Evolutionary conservation across 108 stramenopile genomes (phyloP).

Genomic region (Cylindrotheca fusiformis): DNA sequence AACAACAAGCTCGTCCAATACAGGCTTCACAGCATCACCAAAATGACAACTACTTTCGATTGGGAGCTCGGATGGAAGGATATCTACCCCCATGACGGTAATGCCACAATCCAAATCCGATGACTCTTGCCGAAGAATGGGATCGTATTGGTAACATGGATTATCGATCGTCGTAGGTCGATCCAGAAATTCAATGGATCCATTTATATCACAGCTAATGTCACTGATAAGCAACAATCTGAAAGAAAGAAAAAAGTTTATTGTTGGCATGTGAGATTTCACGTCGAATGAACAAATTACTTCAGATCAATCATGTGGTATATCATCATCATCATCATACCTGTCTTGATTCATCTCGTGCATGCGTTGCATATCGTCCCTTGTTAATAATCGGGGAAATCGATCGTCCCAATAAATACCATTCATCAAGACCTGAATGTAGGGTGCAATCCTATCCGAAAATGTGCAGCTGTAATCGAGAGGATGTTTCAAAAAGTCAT

Average conservation of each 20-base stretch:
- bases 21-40: conserved; percentile 55
- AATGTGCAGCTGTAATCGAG: conserved; percentile 64
- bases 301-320: neutral
- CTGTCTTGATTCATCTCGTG: conserved; percentile 36
- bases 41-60: conserved; percentile 79
- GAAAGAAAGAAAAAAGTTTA: neutral
- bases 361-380: conserved; percentile 49
- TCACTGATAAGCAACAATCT: conserved; percentile 63
- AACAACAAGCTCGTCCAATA: conserved; percentile 15
- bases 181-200: conserved; percentile 72
- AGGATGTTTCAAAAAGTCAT: conserved; percentile 69
- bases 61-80: conserved; percentile 82
- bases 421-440: conserved; percentile 68
- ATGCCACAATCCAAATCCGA: conserved; percentile 51
- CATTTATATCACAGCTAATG: conserved; percentile 80
- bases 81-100: conserved; percentile 65
- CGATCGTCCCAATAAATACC: conserved; percentile 86
- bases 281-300: neutral
- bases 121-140: conserved; percentile 38
- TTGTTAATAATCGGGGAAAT: conserved; percentile 74
- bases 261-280: neutral
- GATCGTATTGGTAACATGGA: conserved; percentile 72
- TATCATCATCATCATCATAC: conserved; percentile 10
- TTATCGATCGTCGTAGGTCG: conserved; percentile 71
- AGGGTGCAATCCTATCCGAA: conserved; percentile 55